Base-by-base conservation (phyloP, 768 basidiomycete species). In the Pisolithus microcarpus region DNA sequence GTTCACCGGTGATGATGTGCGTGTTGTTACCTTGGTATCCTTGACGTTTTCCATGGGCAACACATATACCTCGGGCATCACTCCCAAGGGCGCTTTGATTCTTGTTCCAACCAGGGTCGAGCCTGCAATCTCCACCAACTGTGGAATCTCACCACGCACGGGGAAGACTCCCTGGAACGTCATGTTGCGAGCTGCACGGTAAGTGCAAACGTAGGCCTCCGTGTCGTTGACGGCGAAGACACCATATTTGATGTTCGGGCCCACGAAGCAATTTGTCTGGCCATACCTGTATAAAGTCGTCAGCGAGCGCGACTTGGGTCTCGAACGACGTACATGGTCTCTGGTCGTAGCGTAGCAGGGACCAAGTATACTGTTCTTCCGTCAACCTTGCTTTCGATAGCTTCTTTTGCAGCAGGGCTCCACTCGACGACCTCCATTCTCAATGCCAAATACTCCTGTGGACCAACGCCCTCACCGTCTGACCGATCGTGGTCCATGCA, bases 401-500 rank as follows among this genome's bases (percentile, higher is more conserved):
- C 73, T 19, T 72, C 72, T 56, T 80, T 78, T 2, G 89, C 88
- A 11, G 73, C 77, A 21, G 78, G 74, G 56, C 87, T 85, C 87
- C 90, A 98, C 52, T 88, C 74, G 13, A 84, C 71, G 2, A 98
- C 92, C 68, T 90, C 83, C 88, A 98, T 91, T 74, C 96, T 97
- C 67, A 98, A 70, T 18, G 75, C 87, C 18, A 94, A 90, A 71
- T 98, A 98, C 64, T 98, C 95, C 62, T 94, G 91, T 4, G 96
- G 96, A 6, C 91, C 91, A 50, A 92, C 74, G 43, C 86, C 95
- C 70, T 99, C 96, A 38, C 96, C 96, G 52, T 91, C 91, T 47
- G 83, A 80, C 51, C 96, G 87, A 68, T 99, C 96, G 72, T 99
- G 96, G 69, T 99, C 96, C 96, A 99, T 98, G 64, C 96, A 99